Evolutionary conservation across 495 filamentous ascomycete species (phyloP), one percentile per base, ranked within the genome.

Genomic region (Jackrogersella multiformis): DNA sequence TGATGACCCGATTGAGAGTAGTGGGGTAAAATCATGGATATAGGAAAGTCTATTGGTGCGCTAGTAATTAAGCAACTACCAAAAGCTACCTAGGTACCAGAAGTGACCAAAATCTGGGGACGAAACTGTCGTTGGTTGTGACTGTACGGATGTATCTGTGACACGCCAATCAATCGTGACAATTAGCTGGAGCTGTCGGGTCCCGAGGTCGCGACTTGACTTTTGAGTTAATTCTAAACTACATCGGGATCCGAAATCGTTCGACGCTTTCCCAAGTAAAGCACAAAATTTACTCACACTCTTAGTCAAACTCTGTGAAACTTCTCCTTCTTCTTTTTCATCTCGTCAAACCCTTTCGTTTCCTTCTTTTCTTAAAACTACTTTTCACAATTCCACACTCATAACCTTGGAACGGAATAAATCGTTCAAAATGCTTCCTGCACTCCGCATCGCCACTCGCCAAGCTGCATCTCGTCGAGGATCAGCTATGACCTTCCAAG

Each of bases 401-500:
- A 13, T n/a, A 58, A 26, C 21, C 35, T 36, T 44, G 5, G 12
- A n/a, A 46, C 42, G 30, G 34, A 13, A 45, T n/a, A 20, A 28
- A 26, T 12, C 61, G 21, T 23, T 51, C 71, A 77, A 44, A 6
- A 74, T 77, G 71, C 67, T 74, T 59, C 60, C 75, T 39, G 60
- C 71, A 49, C 49, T 77, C 18, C 71, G 71, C 21, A 44, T 74
- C 59, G 68, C 68, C 45, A 52, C 71, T 41, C 75, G 73, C 66
- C 73, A 69, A 67, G 65, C 71, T 41, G 71, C 63, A 26, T 51
- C 70, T 61, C 72, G 75, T 57, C 77, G 74, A 56, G 76, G 69
- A 34, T 70, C 76, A 39, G 62, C 70, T 53, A 68, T 76, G 36
- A 69, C 69, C 65, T 79, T 84, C 34, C 71, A 85, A 52, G 87